Conservation (phyloP, 2,329 filamentous ascomycete species). For the Fusarium camptoceras region DNA sequence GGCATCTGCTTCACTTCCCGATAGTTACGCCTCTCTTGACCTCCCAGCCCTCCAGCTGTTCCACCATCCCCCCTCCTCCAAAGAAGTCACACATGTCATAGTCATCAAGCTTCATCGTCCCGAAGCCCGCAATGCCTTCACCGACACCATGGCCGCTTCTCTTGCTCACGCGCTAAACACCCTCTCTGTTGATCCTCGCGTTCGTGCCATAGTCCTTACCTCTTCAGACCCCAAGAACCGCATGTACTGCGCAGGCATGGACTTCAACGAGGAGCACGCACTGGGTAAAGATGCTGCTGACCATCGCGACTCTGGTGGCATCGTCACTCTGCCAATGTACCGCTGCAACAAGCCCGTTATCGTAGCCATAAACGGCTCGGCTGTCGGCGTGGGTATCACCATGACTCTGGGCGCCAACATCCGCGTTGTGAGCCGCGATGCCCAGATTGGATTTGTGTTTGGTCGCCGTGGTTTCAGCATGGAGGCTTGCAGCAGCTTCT, state of each 20-base stretch:
- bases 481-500: slow-evolving; percentile 79
- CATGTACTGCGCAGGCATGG: slow-evolving; percentile 70
- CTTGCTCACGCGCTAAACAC: slow-evolving; percentile 65
- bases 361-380: slow-evolving; percentile 68
- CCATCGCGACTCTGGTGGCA: slow-evolving; percentile 65
- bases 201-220: slow-evolving; percentile 66
- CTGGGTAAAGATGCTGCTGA: slow-evolving; percentile 44
- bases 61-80: slow-evolving; percentile 63
- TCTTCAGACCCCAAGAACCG: slow-evolving; percentile 60
- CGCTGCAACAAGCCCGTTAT: slow-evolving; percentile 69
- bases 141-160: slow-evolving; percentile 70
- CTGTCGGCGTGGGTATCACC: slow-evolving; percentile 71
- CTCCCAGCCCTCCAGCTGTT: slow-evolving; percentile 60
- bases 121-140: slow-evolving; percentile 76
- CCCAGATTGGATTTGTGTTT: slow-evolving; percentile 82
- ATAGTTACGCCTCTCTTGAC: slow-evolving; percentile 56
- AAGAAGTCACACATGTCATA: slow-evolving; percentile 69
- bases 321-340: slow-evolving; percentile 66
- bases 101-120: slow-evolving; percentile 73
- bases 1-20: slow-evolving; percentile 44
- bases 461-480: slow-evolving; percentile 75
- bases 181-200: slow-evolving; percentile 65
- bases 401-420: slow-evolving; percentile 69
- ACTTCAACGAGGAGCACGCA: slow-evolving; percentile 57
- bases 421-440: slow-evolving; percentile 64